Base-by-base conservation (phyloP, 768 basidiomycete species). In the Pleurotus eryngii region DNA sequence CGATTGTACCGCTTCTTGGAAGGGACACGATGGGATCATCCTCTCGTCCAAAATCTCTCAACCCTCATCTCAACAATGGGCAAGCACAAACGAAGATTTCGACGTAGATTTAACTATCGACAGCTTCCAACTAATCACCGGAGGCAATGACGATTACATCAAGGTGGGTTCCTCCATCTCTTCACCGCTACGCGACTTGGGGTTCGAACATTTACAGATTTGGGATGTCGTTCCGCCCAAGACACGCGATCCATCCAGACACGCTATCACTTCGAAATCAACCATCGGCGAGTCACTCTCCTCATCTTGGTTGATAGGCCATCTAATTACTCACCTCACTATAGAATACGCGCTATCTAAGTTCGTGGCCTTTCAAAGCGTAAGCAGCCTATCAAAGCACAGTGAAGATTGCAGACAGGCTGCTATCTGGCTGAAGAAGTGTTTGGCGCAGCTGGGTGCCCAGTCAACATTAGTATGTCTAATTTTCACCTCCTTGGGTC, bases 331-430 rank as follows among this genome's bases (percentile, higher is more conserved):
- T 39, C 24, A 27, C 35, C 9, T 45, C 38, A 15, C 30, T 30
- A 9, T 18, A 55, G 77, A 85, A 2, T 88, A 87, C 64, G 91
- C 91, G 0, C 76, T 96, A 4, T 85, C 88, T 0, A 89, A 90
- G 65, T 92, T 99, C 60, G 79, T 97, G 5, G 85, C 92, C 0
- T 90, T 95, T 42, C 91, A 87, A 1, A 96, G 94, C 46, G 81
- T 99, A 49, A 94, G 92, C 64, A 83, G 80, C 48, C 77, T 78
- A 56, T 78, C 83, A 1, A 66, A 72, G 1, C 83, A 90, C 66
- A 79, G 84, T 56, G 92, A 93, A 68, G 89, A 95, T 67, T 99
- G 97, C 67, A 82, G 94, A 53, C 96, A 98, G 67, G 91, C 93
- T 1, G 95, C 94, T 4, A 87, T 95, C 45, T 95, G 94, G 87